Evolutionary conservation across 805 yeast species (phyloP).

Genomic region (Barnettozyma siamensis): DNA sequence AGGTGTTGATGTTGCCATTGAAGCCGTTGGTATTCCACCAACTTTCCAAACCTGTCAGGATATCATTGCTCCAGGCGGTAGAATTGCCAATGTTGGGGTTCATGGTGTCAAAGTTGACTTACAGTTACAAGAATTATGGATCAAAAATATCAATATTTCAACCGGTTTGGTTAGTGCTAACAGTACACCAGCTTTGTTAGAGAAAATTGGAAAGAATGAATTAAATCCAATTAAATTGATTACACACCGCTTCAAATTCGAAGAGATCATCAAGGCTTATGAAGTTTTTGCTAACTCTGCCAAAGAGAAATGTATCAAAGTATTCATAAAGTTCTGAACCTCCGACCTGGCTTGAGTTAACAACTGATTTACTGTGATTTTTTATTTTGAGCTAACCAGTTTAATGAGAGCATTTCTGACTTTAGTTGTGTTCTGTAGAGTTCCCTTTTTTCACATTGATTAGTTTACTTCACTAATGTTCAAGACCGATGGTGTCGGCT

Average conservation of each 20-base stretch:
- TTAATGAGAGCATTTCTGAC: too few species aligned
- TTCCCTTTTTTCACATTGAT: too few species aligned
- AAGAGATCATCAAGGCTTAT: conserved; percentile 54
- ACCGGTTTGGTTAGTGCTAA: conserved; percentile 48
- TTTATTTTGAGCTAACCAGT: too few species aligned
- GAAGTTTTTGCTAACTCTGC: conserved; percentile 51
- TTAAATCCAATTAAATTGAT: conserved; percentile 47
- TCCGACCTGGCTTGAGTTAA: too few species aligned
- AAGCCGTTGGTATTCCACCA: conserved; percentile 60
- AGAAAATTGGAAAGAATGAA: conserved; percentile 26
- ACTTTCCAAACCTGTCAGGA: conserved; percentile 57
- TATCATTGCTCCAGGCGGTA: conserved; percentile 52
- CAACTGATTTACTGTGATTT: too few species aligned
- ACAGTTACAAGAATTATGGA: conserved; percentile 40
- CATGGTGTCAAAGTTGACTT: conserved; percentile 39
- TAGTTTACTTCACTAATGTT: too few species aligned
- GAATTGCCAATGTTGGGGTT: conserved; percentile 60
- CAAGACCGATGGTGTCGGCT: too few species aligned
- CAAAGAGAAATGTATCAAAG: conserved; percentile 52
- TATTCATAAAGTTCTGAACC: conserved; percentile 19
- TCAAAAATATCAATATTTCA: conserved; percentile 36
- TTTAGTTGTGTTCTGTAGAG: too few species aligned
- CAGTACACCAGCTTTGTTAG: conserved; percentile 34
- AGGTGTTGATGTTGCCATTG: conserved; percentile 57
- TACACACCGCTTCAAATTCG: conserved; percentile 52